Conservation (phyloP, 371 early-diverging fungal genomes). For the Apophysomyces sp. region DNA sequence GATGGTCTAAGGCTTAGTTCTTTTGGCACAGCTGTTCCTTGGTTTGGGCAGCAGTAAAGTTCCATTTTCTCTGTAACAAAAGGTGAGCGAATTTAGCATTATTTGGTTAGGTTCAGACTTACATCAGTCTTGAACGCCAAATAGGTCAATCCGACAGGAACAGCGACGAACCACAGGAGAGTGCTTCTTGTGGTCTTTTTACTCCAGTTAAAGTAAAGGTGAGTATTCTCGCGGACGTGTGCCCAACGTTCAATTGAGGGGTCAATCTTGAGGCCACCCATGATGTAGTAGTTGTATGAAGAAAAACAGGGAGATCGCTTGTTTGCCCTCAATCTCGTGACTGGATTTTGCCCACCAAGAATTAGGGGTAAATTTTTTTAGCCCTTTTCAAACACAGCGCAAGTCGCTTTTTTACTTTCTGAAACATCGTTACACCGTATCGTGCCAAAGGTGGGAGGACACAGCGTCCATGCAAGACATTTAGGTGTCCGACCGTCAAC, state of each 20-base stretch:
- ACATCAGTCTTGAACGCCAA: conserved; percentile 53
- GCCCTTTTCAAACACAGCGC: no score
- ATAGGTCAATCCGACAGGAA: conserved; percentile 54
- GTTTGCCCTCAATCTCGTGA: no score
- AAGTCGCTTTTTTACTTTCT: no score
- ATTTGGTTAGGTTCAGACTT: conserved; percentile 14
- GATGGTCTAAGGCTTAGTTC: background rate
- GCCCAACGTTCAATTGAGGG: conserved; percentile 70
- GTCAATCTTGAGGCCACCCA: conserved; percentile 46
- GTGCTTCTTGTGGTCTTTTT: conserved; percentile 46
- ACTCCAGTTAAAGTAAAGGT: conserved; percentile 56
- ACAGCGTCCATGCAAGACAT: no score
- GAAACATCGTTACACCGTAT: no score
- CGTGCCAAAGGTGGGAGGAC: no score
- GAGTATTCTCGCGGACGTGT: conserved; percentile 62
- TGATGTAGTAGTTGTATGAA: background rate
- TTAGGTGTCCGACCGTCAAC: no score
- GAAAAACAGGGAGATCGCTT: no score
- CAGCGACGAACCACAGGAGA: conserved; percentile 47
- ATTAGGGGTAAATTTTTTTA: no score
- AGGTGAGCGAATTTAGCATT: background rate
- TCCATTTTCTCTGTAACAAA: conserved; percentile 38
- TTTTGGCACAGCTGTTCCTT: conserved; percentile 29
- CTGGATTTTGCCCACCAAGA: no score
- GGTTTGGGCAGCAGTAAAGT: conserved; percentile 50